These are phyloP conservation scores for Linaria vulgaris DNA, from an alignment of 257 asterid genomes.

Conservation along the genomic window DNA sequence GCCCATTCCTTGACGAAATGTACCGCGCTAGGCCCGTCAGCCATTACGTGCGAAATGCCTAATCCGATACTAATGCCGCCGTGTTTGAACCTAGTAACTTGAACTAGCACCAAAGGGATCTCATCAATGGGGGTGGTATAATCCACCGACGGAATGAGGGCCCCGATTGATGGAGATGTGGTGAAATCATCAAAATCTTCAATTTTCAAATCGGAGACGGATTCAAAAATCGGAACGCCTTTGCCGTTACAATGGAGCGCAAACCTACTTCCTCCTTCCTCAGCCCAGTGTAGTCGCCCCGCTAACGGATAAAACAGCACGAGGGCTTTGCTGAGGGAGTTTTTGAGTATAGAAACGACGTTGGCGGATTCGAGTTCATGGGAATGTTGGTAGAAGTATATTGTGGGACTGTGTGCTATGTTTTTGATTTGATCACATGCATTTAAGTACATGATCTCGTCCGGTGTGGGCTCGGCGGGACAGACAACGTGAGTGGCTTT, in stretches of 20 bases:
- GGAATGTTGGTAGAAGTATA: slow-evolving; percentile 45
- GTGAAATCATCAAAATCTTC: slow-evolving; percentile 57
- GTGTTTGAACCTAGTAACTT: slow-evolving; percentile 46
- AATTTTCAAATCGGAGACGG: slow-evolving; percentile 41
- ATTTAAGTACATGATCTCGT: slow-evolving; percentile 38
- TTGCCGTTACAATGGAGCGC: slow-evolving; percentile 54
- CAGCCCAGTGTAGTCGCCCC: slow-evolving; percentile 48
- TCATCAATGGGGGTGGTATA: slow-evolving; percentile 49
- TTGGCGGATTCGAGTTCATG: slow-evolving; percentile 21
- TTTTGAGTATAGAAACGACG: slow-evolving; percentile 19
- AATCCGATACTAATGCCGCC: slow-evolving; percentile 54
- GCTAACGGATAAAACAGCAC: slow-evolving; percentile 55
- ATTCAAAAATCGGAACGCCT: slow-evolving; percentile 51
- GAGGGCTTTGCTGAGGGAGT: slow-evolving; percentile 48
- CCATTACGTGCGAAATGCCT: slow-evolving; percentile 50
- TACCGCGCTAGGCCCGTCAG: slow-evolving; percentile 54
- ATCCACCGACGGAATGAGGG: slow-evolving; percentile 46
- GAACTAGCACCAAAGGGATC: slow-evolving; percentile 44
- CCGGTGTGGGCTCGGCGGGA: slow-evolving; percentile 56
- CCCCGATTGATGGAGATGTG: slow-evolving; percentile 40
- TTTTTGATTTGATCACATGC: slow-evolving; percentile 55
- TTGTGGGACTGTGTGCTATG: slow-evolving; percentile 53
- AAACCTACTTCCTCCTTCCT: slow-evolving; percentile 51
- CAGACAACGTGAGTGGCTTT: slow-evolving; percentile 49
- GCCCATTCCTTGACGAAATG: slow-evolving; percentile 52